Conservation (phyloP, 73 alveolate genomes). For the Paramecium biaurelia region DNA sequence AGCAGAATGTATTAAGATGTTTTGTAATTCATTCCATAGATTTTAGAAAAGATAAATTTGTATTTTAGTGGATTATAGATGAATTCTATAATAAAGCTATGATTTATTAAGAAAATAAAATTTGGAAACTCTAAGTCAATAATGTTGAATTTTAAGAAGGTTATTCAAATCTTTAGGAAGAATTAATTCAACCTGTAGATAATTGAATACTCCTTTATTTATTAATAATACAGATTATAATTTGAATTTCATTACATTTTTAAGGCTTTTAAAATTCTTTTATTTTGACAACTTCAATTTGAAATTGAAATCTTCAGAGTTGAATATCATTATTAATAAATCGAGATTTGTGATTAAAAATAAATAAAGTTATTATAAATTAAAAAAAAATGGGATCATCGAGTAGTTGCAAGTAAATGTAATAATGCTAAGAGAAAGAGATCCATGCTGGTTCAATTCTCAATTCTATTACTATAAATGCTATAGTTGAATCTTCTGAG, state of each 20-base stretch:
- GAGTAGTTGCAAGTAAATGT: neutral
- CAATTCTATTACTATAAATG: neutral
- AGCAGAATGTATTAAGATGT: constrained; percentile 15
- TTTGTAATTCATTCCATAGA: neutral
- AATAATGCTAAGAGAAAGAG: neutral
- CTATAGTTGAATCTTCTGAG: neutral
- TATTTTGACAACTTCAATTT: neutral
- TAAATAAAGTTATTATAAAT: neutral
- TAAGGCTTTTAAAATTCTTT: neutral
- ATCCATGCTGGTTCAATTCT: neutral
- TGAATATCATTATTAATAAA: neutral
- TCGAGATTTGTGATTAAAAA: neutral
- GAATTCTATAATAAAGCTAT: neutral
- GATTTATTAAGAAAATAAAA: neutral
- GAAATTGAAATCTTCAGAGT: neutral
- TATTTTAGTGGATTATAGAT: neutral
- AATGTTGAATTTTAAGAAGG: neutral
- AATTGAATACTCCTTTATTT: neutral
- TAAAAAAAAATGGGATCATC: neutral
- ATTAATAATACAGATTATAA: neutral
- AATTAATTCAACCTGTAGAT: neutral
- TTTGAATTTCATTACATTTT: neutral
- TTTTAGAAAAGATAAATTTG: neutral
- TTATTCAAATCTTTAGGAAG: neutral
- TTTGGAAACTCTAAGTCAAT: neutral